phyloP scores from a whole-genome alignment of 1,139 yeast genomes.

The Geotrichum europaeum region DNA sequence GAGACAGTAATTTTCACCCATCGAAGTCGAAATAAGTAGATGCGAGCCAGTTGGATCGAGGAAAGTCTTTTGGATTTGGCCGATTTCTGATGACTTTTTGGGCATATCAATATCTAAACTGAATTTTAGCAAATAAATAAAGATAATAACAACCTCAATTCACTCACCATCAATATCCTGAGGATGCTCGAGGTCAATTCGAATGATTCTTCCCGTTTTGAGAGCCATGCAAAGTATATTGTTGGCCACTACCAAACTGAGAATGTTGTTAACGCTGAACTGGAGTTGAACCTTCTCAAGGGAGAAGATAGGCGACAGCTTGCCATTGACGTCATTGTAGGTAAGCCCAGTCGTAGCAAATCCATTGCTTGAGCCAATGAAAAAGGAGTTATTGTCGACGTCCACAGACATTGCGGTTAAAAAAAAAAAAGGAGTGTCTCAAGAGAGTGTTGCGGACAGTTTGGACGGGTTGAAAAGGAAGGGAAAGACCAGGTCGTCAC shows the following conservation, averaged over 20 bases:
- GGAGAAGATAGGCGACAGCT: conserved; percentile 27
- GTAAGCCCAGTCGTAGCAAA: conserved; percentile 12
- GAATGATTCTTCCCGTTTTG: conserved; percentile 41
- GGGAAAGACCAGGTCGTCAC: not conserved
- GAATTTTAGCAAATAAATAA: not conserved
- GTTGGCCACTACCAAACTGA: conserved; percentile 42
- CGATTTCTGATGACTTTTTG: conserved; percentile 26
- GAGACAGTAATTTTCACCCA: conserved; percentile 43
- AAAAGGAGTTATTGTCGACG: conserved; percentile 5
- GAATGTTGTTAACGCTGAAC: conserved; percentile 43
- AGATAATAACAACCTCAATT: not conserved
- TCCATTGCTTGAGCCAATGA: conserved; percentile 14
- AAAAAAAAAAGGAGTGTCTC: too few relatives aligned
- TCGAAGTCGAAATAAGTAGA: conserved; percentile 42
- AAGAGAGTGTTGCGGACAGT: not conserved
- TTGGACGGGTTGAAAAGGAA: not conserved
- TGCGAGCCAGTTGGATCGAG: conserved; percentile 48
- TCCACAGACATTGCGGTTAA: conserved; percentile 2
- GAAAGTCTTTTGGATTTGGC: conserved; percentile 38
- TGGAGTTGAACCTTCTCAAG: conserved; percentile 54
- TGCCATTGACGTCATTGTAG: conserved; percentile 14
- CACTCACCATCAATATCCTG: conserved; percentile 40
- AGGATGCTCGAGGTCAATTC: conserved; percentile 52
- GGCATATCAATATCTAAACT: conserved; percentile 33
- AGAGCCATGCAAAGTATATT: conserved; percentile 47